A percentile compares a stretch with the other conserved stretches of the same genome.
phyloP scores from a whole-genome alignment of 2,329 filamentous ascomycete species.

The Teratosphaeria gauchensis region DNA sequence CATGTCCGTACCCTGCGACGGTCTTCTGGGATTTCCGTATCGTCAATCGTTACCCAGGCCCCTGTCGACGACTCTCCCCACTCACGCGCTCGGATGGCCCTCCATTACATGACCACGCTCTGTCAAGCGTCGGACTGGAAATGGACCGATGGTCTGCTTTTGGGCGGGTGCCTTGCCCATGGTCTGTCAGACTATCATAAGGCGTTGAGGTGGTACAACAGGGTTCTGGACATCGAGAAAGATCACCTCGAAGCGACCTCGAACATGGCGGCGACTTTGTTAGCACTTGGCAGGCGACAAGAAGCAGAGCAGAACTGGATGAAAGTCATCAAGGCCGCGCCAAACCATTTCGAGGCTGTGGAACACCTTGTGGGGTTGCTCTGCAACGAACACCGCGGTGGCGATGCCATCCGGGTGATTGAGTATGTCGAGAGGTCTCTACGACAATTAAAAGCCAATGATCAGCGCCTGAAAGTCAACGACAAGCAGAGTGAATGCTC shows the following conservation, averaged over 20 bases:
- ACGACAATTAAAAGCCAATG: conserved; percentile 38
- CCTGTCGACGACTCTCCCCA: conserved; percentile 28
- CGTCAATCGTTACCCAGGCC: conserved; percentile 24
- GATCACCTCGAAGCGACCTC: conserved; percentile 85
- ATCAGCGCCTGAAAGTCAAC: conserved; percentile 35
- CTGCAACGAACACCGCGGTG: conserved; percentile 68
- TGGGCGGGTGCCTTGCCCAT: conserved; percentile 87
- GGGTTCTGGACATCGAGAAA: conserved; percentile 51
- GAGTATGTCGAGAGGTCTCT: conserved; percentile 71
- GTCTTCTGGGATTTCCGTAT: conserved; percentile 23
- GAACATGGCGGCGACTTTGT: conserved; percentile 80
- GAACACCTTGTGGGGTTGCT: conserved; percentile 86
- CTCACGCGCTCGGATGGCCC: conserved; percentile 52
- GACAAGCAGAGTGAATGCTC: conserved; percentile 52
- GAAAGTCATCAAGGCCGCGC: conserved; percentile 69
- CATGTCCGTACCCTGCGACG: conserved; percentile 15
- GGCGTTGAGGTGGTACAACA: conserved; percentile 63
- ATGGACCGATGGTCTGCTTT: conserved; percentile 87
- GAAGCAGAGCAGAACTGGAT: conserved; percentile 85
- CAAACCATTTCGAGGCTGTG: conserved; percentile 86
- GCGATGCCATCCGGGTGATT: conserved; percentile 80
- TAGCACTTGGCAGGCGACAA: conserved; percentile 69
- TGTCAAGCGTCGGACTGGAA: conserved; percentile 74
- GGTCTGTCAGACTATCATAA: conserved; percentile 76
- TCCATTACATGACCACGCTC: conserved; percentile 62